Evolutionary conservation across 139 green algal genomes (phyloP).

Genomic region (Volvox africanus): DNA sequence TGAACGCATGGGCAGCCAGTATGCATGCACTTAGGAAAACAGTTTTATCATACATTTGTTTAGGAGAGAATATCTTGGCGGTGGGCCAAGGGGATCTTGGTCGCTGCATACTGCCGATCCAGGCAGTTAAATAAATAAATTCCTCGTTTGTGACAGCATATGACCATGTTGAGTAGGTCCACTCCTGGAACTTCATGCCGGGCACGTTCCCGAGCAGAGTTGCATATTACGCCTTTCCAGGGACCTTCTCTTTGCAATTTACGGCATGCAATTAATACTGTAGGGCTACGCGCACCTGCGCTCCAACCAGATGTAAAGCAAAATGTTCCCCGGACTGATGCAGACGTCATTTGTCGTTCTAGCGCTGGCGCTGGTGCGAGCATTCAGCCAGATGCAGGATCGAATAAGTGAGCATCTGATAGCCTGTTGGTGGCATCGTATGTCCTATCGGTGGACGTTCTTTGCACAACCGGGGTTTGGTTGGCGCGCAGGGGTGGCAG

Average conservation of each 20-base stretch:
- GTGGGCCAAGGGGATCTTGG: too few relatives aligned
- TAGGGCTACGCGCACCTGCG: background rate
- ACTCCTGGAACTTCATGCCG: background rate
- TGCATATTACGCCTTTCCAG: background rate
- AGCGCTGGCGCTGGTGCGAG: background rate
- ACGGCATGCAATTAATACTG: background rate
- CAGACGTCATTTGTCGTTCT: background rate
- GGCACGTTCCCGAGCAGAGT: background rate
- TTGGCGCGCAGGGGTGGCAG: slow-evolving; percentile 4
- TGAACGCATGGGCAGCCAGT: too few relatives aligned
- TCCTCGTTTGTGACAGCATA: background rate
- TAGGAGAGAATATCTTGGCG: too few relatives aligned
- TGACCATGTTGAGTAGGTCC: background rate
- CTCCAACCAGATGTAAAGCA: background rate
- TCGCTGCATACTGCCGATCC: too few relatives aligned
- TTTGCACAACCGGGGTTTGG: background rate
- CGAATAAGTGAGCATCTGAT: slow-evolving; percentile 25
- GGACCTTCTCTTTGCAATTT: background rate
- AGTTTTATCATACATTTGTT: too few relatives aligned
- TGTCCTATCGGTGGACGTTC: background rate
- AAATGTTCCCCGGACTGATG: background rate
- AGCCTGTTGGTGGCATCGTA: background rate
- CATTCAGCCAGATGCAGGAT: background rate
- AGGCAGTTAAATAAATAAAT: too few relatives aligned
- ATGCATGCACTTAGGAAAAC: too few relatives aligned